These are phyloP conservation scores for Penicillium palitans DNA, from an alignment of 2,329 filamentous ascomycete species.

Conservation along the genomic window DNA sequence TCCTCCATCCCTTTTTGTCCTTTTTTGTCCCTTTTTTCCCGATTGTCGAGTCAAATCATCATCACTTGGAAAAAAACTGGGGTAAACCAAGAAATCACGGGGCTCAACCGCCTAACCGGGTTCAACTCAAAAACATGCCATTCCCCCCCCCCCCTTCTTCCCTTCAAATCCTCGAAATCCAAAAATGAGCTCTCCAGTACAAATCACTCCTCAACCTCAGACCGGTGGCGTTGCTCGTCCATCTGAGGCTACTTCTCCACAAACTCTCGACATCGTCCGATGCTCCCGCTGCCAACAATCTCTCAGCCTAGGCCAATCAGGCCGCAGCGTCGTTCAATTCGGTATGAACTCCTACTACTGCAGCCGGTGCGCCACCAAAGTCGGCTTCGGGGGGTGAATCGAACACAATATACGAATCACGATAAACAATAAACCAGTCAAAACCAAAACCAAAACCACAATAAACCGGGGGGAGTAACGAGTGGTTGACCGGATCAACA, in stretches of 20 bases:
- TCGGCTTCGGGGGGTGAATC: conserved; percentile 44
- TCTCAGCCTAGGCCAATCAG: conserved; percentile 42
- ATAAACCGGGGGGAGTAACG: background rate
- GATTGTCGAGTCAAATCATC: background rate
- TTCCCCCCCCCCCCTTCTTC: background rate
- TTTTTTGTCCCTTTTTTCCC: background rate
- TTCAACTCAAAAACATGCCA: conserved; percentile 3
- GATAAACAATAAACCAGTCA: background rate
- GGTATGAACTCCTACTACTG: conserved; percentile 54
- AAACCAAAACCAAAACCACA: background rate
- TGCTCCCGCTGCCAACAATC: conserved; percentile 52
- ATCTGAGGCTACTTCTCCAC: conserved; percentile 26
- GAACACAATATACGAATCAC: background rate
- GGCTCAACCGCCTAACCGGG: background rate
- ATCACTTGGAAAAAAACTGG: background rate
- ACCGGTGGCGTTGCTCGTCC: conserved; percentile 20
- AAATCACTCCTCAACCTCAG: conserved; percentile 30
- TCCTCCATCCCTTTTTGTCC: background rate
- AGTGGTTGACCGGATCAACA: conserved; percentile 2
- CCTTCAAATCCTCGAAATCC: background rate
- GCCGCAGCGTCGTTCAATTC: conserved; percentile 45
- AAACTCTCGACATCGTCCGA: conserved; percentile 45
- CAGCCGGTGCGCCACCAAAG: conserved; percentile 46
- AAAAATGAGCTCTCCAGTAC: conserved; percentile 41
- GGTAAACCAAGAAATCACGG: conserved; percentile 3